Percentiles rank a stretch among this genome's conserved stretches.
phyloP scores from a whole-genome alignment of 73 alveolate species.

The Stentor roeselii region DNA sequence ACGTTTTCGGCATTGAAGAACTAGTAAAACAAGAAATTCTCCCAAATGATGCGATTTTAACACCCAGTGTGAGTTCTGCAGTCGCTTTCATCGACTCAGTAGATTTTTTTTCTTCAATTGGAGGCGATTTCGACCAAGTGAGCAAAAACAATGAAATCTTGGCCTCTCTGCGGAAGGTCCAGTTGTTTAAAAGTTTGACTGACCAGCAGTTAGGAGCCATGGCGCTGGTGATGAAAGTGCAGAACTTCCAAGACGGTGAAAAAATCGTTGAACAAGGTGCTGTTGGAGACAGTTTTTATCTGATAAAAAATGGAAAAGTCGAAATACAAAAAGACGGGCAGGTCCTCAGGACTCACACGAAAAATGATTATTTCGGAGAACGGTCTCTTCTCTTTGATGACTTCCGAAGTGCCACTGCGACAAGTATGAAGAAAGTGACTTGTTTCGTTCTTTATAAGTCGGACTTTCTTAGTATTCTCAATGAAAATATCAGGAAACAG shows the following conservation, averaged over 20 bases:
- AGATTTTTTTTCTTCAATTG: background rate
- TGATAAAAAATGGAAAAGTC: constrained; percentile 14
- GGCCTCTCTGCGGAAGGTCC: background rate
- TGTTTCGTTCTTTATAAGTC: constrained; percentile 52
- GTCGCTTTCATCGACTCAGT: background rate
- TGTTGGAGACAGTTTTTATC: constrained; percentile 25
- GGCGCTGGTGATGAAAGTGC: background rate
- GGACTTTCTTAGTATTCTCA: constrained; percentile 58
- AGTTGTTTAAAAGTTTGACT: background rate
- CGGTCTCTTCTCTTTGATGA: constrained; percentile 25
- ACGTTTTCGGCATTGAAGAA: background rate
- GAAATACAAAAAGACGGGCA: constrained; percentile 21
- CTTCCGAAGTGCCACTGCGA: constrained; percentile 21
- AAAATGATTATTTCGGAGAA: constrained; percentile 26
- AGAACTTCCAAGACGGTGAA: constrained; percentile 14
- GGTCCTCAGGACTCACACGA: constrained; percentile 1
- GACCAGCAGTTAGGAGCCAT: background rate
- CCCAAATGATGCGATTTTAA: background rate
- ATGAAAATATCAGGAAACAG: constrained; percentile 54
- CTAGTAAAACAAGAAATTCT: background rate
- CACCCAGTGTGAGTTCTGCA: background rate
- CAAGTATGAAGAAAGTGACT: constrained; percentile 34
- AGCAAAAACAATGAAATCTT: background rate
- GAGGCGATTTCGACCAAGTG: background rate
- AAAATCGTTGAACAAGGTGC: constrained; percentile 17